These are phyloP conservation scores for Phytophthora syringae DNA, from an alignment of 352 stramenopile genomes.

Conservation along the genomic window DNA sequence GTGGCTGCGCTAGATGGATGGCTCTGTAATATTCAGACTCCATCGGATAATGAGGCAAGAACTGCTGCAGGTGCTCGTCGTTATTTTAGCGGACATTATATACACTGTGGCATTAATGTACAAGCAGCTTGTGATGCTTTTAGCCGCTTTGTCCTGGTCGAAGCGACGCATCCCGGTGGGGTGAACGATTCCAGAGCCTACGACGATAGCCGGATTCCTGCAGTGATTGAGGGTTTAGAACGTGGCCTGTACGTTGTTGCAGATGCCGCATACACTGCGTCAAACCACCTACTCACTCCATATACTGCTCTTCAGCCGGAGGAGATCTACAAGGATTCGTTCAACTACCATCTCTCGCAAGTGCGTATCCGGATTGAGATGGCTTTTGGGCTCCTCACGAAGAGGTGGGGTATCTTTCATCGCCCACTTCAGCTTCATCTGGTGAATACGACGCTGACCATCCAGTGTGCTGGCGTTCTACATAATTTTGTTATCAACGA, in stretches of 20 bases:
- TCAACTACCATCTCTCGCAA: neutral
- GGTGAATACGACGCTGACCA: neutral
- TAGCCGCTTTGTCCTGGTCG: conserved; percentile 8
- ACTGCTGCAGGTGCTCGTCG: neutral
- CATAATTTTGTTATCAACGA: conserved; percentile 1
- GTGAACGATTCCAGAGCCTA: conserved; percentile 1
- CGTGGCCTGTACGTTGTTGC: neutral
- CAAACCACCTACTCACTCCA: conserved; percentile 1
- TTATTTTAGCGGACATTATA: conserved; percentile 17
- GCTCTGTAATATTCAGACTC: conserved; percentile 8
- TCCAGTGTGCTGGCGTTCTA: neutral
- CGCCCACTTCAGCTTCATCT: neutral
- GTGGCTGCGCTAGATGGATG: conserved; percentile 10
- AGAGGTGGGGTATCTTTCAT: neutral
- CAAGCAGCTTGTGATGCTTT: conserved; percentile 10
- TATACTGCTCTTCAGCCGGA: conserved; percentile 1
- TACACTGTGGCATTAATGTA: conserved; percentile 3
- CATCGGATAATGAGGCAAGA: neutral
- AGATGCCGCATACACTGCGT: conserved; percentile 4
- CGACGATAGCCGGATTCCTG: neutral
- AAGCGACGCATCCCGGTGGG: conserved; percentile 11
- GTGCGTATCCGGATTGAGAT: neutral
- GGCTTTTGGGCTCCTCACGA: neutral
- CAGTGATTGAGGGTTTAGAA: neutral
- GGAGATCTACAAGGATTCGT: neutral